Evolutionary conservation across 371 early-diverging fungal genomes (phyloP).

Genomic region (Paraphysoderma sedebokerense): DNA sequence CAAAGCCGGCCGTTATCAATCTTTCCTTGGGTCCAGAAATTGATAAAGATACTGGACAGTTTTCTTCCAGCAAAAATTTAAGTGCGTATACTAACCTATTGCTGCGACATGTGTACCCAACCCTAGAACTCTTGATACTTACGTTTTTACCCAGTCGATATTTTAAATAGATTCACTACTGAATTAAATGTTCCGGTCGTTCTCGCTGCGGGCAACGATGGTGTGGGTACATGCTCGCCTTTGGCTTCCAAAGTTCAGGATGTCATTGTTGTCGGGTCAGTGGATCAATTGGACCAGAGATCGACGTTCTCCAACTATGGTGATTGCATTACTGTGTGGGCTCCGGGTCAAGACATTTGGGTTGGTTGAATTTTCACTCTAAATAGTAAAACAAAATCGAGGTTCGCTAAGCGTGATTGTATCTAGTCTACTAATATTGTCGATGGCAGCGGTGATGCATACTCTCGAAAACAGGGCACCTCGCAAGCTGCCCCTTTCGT

Average conservation of each 20-base stretch:
- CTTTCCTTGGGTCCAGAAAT: slow-evolving; percentile 4
- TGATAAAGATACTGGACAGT: neutral
- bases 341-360: neutral
- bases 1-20: slow-evolving; percentile 9
- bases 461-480: too few species aligned
- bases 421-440: too few species aligned
- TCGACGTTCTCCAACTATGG: neutral
- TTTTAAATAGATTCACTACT: slow-evolving; percentile 1
- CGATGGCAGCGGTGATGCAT: too few species aligned
- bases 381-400: neutral
- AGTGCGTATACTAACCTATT: too few species aligned
- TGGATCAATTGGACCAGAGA: neutral
- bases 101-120: too few species aligned
- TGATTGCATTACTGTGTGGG: neutral
- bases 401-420: too few species aligned
- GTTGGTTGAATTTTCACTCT: neutral
- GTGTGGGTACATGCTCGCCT: slow-evolving; percentile 12
- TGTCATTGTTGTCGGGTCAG: slow-evolving; percentile 9
- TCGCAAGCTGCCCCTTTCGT: slow-evolving; percentile 31
- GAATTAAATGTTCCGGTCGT: slow-evolving; percentile 12
- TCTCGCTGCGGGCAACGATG: slow-evolving; percentile 23
- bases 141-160: neutral
- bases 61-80: too few species aligned
- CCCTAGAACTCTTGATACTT: too few species aligned
- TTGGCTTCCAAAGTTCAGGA: slow-evolving; percentile 6